Conservation (phyloP, 495 filamentous ascomycete species). For the Geoglossum glabrum region DNA sequence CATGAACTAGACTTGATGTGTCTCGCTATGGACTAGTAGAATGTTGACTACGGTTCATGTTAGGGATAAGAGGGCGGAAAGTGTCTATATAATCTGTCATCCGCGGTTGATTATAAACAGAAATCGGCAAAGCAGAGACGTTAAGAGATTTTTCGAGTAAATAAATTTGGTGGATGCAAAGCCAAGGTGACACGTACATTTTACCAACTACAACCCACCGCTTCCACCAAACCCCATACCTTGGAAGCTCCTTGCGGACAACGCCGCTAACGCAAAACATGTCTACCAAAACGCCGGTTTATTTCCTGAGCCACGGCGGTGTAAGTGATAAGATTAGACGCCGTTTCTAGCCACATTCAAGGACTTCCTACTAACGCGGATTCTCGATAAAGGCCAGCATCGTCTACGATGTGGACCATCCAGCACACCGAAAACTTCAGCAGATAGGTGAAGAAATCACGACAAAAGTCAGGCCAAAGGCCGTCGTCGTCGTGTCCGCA, state of each 20-base stretch:
- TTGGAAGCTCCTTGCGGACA: neutral
- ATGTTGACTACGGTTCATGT: too few species aligned
- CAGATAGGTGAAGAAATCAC: slow-evolving; percentile 62
- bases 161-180: too few species aligned
- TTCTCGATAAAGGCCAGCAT: slow-evolving; percentile 37
- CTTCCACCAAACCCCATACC: too few species aligned
- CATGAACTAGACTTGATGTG: too few species aligned
- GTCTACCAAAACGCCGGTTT: slow-evolving; percentile 35
- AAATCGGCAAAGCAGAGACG: neutral
- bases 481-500: slow-evolving; percentile 70
- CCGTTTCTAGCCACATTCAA: neutral
- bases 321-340: slow-evolving; percentile 24
- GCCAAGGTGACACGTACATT: too few species aligned
- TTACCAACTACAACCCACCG: too few species aligned
- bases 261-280: neutral
- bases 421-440: slow-evolving; percentile 49
- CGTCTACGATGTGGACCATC: slow-evolving; percentile 54
- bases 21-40: too few species aligned
- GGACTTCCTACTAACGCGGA: neutral
- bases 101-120: neutral
- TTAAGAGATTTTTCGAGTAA: neutral
- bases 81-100: neutral
- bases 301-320: slow-evolving; percentile 63
- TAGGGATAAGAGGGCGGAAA: neutral
- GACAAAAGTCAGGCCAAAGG: slow-evolving; percentile 54